Evolutionary conservation across 2,329 filamentous ascomycete species (phyloP).

Genomic region (Penicillium sp.): DNA sequence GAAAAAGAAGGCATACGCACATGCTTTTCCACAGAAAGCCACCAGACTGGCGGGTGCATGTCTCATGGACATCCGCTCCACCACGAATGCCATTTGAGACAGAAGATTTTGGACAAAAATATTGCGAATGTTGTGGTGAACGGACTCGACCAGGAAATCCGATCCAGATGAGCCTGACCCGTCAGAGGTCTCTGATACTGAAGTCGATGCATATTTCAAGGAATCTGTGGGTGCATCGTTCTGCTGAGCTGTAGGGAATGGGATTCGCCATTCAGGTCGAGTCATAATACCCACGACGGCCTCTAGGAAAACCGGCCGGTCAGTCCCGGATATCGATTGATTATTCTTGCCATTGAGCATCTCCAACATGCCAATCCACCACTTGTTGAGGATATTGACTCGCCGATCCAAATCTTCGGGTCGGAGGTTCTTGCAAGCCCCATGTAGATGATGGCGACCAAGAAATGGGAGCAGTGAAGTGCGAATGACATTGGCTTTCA

Average conservation of each 20-base stretch:
- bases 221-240: conserved; percentile 45
- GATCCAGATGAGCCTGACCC: conserved; percentile 61
- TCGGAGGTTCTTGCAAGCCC: conserved; percentile 69
- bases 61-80: conserved; percentile 84
- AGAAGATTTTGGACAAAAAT: conserved; percentile 84
- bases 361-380: conserved; percentile 85
- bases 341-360: conserved; percentile 77
- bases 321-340: conserved; percentile 81
- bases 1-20: conserved; percentile 92
- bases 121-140: conserved; percentile 85
- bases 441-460: conserved; percentile 69
- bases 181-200: conserved; percentile 63
- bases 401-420: conserved; percentile 83
- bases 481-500: conserved; percentile 78
- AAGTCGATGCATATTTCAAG: conserved; percentile 49
- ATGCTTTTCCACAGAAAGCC: conserved; percentile 87
- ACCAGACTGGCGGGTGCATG: conserved; percentile 75
- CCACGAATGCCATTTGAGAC: conserved; percentile 83
- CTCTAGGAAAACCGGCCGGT: conserved; percentile 80
- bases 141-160: conserved; percentile 75
- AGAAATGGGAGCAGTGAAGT: conserved; percentile 77
- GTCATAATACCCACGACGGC: conserved; percentile 83
- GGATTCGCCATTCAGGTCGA: conserved; percentile 82
- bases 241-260: conserved; percentile 65
- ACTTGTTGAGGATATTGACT: conserved; percentile 81